These are phyloP conservation scores for Neurospora pannonica DNA, from an alignment of 495 filamentous ascomycete genomes.

Conservation along the genomic window DNA sequence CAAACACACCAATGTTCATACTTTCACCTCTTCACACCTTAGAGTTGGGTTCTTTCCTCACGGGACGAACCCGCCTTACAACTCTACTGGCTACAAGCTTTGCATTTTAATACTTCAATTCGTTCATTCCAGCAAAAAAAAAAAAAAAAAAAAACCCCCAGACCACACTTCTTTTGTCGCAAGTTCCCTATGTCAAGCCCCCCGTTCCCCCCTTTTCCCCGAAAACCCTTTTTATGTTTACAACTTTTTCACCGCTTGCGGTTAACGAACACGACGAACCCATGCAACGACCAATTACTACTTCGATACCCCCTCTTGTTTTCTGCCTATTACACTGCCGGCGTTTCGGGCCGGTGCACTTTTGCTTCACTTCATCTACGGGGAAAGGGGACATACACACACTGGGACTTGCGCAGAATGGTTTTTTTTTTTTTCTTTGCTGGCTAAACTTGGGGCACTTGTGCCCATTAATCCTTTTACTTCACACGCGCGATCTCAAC, in stretches of 20 bases:
- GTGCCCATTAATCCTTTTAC: neutral
- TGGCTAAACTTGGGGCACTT: neutral
- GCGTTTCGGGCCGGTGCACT: neutral
- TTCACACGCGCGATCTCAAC: too few relatives aligned
- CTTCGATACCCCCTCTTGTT: neutral
- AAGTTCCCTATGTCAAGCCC: neutral
- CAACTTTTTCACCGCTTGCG: neutral
- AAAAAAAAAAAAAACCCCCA: neutral
- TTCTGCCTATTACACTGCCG: too few relatives aligned
- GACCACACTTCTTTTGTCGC: neutral
- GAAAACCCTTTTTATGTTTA: neutral
- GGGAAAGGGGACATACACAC: neutral
- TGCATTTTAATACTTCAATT: neutral
- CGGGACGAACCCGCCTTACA: neutral
- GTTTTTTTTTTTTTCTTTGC: neutral
- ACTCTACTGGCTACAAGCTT: neutral
- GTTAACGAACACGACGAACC: neutral
- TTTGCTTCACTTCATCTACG: neutral
- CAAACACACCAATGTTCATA: neutral
- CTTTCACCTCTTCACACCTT: neutral
- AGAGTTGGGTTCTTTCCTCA: neutral
- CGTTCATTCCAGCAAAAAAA: neutral
- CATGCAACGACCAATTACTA: neutral
- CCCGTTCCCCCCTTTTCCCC: neutral
- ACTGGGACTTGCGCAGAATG: neutral